These are phyloP conservation scores for Teunomyces pallodes DNA, from an alignment of 805 yeast species.

Conservation along the genomic window DNA sequence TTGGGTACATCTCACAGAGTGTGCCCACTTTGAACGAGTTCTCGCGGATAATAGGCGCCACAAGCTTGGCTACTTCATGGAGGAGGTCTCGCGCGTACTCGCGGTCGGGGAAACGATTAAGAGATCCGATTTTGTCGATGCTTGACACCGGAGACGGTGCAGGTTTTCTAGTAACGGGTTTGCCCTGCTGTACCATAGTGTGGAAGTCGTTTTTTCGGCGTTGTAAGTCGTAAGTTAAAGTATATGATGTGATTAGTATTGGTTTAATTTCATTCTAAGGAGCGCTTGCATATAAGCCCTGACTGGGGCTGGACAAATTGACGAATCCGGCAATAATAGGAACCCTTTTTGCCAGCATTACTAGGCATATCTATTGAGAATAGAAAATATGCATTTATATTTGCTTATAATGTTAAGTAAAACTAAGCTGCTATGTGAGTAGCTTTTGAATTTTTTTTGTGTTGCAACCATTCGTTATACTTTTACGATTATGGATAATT, in stretches of 20 bases:
- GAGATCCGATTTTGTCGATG: conserved; percentile 36
- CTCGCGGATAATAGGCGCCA: conserved; percentile 75
- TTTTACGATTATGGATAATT: background rate
- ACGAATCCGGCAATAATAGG: background rate
- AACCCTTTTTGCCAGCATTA: background rate
- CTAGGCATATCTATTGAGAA: too few relatives aligned
- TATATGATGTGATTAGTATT: too few relatives aligned
- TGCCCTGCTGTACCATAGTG: conserved; percentile 2
- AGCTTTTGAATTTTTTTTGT: background rate
- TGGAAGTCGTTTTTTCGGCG: background rate
- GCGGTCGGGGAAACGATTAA: conserved; percentile 34
- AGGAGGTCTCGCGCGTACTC: conserved; percentile 49
- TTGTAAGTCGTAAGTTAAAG: background rate
- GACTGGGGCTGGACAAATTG: background rate
- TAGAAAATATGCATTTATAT: too few relatives aligned
- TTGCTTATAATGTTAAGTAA: too few relatives aligned
- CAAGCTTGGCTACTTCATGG: conserved; percentile 65
- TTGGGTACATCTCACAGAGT: conserved; percentile 81
- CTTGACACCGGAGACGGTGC: conserved; percentile 36
- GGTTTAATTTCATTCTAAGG: too few relatives aligned
- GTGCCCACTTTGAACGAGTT: conserved; percentile 63
- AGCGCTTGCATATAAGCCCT: background rate
- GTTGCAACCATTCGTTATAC: too few relatives aligned
- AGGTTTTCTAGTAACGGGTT: conserved; percentile 5
- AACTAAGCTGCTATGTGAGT: too few relatives aligned